Evolutionary conservation across 2,329 filamentous ascomycete species (phyloP).

Genomic region (Epichloe uncinata): DNA sequence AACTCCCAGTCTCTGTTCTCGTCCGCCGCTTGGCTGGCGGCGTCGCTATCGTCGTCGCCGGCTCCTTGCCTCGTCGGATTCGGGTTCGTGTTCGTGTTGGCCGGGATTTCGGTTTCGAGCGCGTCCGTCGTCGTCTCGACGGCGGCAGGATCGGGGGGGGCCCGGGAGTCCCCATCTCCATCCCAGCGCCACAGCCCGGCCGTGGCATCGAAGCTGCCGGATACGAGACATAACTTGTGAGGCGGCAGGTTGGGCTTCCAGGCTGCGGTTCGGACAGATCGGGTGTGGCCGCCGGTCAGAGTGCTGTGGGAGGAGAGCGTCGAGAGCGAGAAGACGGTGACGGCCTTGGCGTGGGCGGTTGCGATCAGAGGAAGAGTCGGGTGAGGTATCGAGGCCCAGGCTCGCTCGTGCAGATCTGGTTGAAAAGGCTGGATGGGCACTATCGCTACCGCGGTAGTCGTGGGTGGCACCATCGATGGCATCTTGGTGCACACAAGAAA

Average conservation of each 20-base stretch:
- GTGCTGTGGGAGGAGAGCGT: conserved; percentile 67
- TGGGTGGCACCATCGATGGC: conserved; percentile 1
- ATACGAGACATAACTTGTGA: conserved; percentile 65
- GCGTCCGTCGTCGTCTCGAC: conserved; percentile 9
- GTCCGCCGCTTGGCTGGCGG: conserved; percentile 5
- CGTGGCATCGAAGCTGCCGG: conserved; percentile 85
- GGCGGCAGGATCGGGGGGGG: conserved; percentile 9
- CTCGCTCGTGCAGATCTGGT: conserved; percentile 52
- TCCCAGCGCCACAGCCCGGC: conserved; percentile 71
- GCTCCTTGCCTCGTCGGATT: conserved; percentile 1
- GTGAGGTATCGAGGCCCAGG: conserved; percentile 79
- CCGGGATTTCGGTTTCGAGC: conserved; percentile 31
- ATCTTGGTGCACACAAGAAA: neutral
- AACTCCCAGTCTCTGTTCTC: conserved; percentile 85
- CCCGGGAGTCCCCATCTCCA: conserved; percentile 26
- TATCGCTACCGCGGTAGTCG: neutral
- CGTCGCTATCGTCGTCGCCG: conserved; percentile 2
- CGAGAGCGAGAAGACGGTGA: conserved; percentile 78
- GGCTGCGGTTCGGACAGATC: conserved; percentile 70
- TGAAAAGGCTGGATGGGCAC: conserved; percentile 36
- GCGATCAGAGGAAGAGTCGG: conserved; percentile 78
- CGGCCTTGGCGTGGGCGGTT: conserved; percentile 75
- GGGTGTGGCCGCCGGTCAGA: conserved; percentile 78
- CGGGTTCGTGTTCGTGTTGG: neutral
- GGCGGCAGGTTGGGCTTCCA: conserved; percentile 67